These are phyloP conservation scores for Coniochaeta sp. DNA, from an alignment of 2,329 filamentous ascomycete species.

Conservation along the genomic window DNA sequence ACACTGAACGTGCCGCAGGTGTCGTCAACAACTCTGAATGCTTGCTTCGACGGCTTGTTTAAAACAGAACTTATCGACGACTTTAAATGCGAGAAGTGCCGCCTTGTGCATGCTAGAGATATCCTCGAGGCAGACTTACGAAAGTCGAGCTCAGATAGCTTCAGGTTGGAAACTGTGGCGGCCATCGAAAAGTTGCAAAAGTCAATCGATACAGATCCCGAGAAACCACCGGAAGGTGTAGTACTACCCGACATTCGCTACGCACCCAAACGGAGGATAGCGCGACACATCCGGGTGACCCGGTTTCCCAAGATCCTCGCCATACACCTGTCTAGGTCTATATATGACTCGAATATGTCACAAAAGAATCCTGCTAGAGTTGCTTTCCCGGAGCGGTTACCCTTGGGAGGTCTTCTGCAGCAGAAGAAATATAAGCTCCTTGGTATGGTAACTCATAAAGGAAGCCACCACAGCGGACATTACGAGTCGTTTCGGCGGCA, in stretches of 20 bases:
- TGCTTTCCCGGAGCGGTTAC: conserved; percentile 78
- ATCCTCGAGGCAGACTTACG: conserved; percentile 51
- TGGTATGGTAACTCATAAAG: conserved; percentile 87
- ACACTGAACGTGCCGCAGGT: conserved; percentile 87
- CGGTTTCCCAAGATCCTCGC: conserved; percentile 84
- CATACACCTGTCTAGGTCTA: conserved; percentile 86
- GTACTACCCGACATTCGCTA: conserved; percentile 64
- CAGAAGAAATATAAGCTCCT: conserved; percentile 77
- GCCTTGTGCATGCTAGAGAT: conserved; percentile 70
- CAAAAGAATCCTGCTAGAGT: conserved; percentile 95
- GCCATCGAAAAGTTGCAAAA: conserved; percentile 59
- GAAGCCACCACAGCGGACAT: conserved; percentile 91
- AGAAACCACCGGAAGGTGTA: conserved; percentile 64
- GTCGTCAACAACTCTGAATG: conserved; percentile 70
- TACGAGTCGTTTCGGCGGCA: conserved; percentile 95
- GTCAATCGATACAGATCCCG: conserved; percentile 74
- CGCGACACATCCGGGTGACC: conserved; percentile 80
- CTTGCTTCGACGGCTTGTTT: conserved; percentile 88
- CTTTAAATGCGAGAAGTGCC: conserved; percentile 90
- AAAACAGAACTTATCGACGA: conserved; percentile 96
- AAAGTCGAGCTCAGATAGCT: conserved; percentile 41
- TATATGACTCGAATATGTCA: conserved; percentile 75
- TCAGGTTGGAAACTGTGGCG: conserved; percentile 41
- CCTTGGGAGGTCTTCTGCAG: conserved; percentile 70
- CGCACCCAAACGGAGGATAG: conserved; percentile 76